These are phyloP conservation scores for Cicer cuneatum DNA, from an alignment of 306 rosid genomes.

Conservation along the genomic window DNA sequence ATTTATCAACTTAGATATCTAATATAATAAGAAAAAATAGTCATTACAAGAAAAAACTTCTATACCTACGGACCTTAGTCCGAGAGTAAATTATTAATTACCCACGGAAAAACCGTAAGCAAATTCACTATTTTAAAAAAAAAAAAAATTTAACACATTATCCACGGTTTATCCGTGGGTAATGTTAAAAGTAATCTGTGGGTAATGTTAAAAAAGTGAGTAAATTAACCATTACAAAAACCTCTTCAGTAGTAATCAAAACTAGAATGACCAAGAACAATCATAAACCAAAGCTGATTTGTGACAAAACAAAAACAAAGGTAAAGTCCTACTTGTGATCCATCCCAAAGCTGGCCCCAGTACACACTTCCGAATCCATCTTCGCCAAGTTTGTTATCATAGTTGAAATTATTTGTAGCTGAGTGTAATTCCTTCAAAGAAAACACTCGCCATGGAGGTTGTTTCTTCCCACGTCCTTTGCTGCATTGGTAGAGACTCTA, in stretches of 20 bases:
- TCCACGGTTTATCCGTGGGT: too few relatives aligned
- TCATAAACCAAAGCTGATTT: constrained; percentile 23
- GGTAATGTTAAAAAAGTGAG: constrained; percentile 4
- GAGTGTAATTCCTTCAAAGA: constrained; percentile 92
- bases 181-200: too few relatives aligned
- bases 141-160: too few relatives aligned
- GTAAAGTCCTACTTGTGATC: constrained; percentile 74
- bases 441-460: constrained; percentile 87
- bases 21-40: too few relatives aligned
- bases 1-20: too few relatives aligned
- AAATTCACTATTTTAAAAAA: too few relatives aligned
- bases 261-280: constrained; percentile 16
- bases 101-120: too few relatives aligned
- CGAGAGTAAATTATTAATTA: too few relatives aligned
- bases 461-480: constrained; percentile 78
- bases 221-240: constrained; percentile 30
- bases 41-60: too few relatives aligned
- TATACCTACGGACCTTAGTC: too few relatives aligned
- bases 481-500: constrained; percentile 55
- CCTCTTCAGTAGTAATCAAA: neutral
- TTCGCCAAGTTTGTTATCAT: constrained; percentile 99
- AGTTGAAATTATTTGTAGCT: constrained; percentile 95
- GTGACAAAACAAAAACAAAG: constrained; percentile 4
- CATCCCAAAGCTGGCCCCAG: constrained; percentile 99
- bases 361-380: constrained; percentile 98